Evolutionary conservation across 2,329 filamentous ascomycete genomes (phyloP), one percentile per base, ranked within the genome.

Genomic region (Phyllosticta paracitricarpa): DNA sequence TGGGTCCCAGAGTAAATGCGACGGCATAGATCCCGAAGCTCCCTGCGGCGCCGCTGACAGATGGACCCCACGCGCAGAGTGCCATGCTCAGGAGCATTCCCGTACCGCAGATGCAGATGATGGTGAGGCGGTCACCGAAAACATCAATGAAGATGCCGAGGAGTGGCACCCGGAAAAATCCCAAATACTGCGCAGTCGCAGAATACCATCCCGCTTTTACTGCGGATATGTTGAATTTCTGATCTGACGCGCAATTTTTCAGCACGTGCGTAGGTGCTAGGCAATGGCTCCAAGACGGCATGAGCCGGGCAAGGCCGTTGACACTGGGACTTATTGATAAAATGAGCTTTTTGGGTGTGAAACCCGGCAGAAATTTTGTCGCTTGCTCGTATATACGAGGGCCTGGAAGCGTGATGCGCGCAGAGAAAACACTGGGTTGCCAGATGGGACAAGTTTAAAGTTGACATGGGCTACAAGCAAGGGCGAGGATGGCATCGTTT

Each of bases 171-270:
- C 86, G 68, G 67, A 86, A 84, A 70, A 85, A 86, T 0, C 77
- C 77, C 4, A 78, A 71, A 65, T 86, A 85, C 63, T 85, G 81
- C 0, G 79, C 73, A 61, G 81, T 75, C 12, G 82, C 74, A 1
- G 81, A 81, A 64, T 86, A 86, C 83, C 83, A 86, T 0, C 84
- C 84, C 0, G 83, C 84, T 2, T 72, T 79, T 35, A 85, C 75
- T 0, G 80, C 72, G 9, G 76, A 75, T n/a, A 82, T 76, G 7
- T 81, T 73, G 69, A 86, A 85, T 1, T 83, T 76, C 66, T 12
- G 33, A 17, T 40, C 33, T 40, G 33, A 17, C 33, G 33, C 10
- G 10, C 33, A 33, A 14, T 40, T 40, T 14, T 12, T 12, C 33
- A 12, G 33, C 14, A 40, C 33, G 33, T 17, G 9, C 33, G 33